Evolutionary conservation across 306 rosid species (phyloP), one percentile per base, ranked within the genome.

Genomic region (Ziziphus jujuba): DNA sequence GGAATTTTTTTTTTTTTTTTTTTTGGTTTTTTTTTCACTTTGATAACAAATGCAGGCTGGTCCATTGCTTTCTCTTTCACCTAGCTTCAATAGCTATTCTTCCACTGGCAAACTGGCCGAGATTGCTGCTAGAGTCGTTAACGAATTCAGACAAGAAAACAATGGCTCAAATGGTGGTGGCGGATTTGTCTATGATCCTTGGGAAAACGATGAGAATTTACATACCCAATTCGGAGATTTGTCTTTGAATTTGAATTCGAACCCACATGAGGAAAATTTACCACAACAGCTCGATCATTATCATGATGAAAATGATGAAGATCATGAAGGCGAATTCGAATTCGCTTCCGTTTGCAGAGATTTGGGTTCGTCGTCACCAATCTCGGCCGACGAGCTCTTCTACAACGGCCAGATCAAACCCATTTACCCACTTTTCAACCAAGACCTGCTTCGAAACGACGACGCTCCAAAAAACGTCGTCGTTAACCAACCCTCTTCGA

Each of bases 371-470:
- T 82, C 81, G 34, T 82, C 81, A 1, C 81, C 85, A 5, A 85
- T 86, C 2, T 79, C 98, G 1, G 98, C 98, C 9, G 91, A 84
- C 50, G 99, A 93, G 74, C 81, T 93, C 70, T 93, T 93, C 80
- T 79, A 36, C 59, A 83, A 90, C 76, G 99, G 99, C 20, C 95
- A 79, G 44, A 95, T 95, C 83, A 80, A 49, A 58, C 91, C 97
- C 11, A 55, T 63, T 1, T 88, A 84, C 73, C 96, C 97, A 4
- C 61, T 84, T 59, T 85, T 85, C 80, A 77, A 78, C 72, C 85
- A 58, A 50, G 31, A 24, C 28, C 25, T 83, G 19, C 85, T 85
- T 33, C 54, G 75, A 33, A 17, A 23, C 21, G 34, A 62, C 22
- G 34, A 44, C 10, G 70, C 44, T 1, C 24, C 50, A 0, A 7